Evolutionary conservation across 345 rosid species (phyloP), one percentile per base, ranked within the genome.

Genomic region (Gossypioides kirkii): DNA sequence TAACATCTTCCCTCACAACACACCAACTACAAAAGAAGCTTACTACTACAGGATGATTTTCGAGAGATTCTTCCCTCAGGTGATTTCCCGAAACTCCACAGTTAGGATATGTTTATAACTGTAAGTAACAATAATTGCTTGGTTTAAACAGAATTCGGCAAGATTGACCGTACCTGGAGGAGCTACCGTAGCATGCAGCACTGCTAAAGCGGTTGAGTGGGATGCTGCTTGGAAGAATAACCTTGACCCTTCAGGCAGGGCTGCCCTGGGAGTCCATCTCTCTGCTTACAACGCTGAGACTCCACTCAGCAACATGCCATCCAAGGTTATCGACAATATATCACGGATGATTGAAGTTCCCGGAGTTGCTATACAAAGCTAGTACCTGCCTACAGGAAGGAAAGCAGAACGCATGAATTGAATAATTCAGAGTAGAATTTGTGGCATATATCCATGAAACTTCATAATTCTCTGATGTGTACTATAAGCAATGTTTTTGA

Each of bases 61-160:
- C 8, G 98, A 94, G 85, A 82, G 97, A 73, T 89, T 88, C 83
- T 94, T 94, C 87, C 92, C 97, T 11, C 95, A 94, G 97, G 96
- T 88, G 45, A 74, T 20, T 25, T 14, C 1, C 38, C 1, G 1
- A 32, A 32, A 32, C 38, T 32, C 38, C 7, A 32, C 38, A 5
- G 5, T 32, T 32, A 32, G 38, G 38, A 32, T 32, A 5, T 32
- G 5, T 5, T 32, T 32, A 5, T 32, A 32, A 32, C 7, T 32
- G 38, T 32, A 32, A 32, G 38, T 32, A 32, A 32, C 38, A 1
- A 32, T 32, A 32, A 5, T 43, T 16, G 32, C 41, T 28, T 71
- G 32, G 59, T 17, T 64, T 50, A 14, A 42, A 72, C 84, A 94
- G 97, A 91, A 94, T 74, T 87, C 98, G 0, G 97, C 97, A 1